Base-by-base conservation (phyloP, 805 yeast genomes). In the Ogataea pini region DNA sequence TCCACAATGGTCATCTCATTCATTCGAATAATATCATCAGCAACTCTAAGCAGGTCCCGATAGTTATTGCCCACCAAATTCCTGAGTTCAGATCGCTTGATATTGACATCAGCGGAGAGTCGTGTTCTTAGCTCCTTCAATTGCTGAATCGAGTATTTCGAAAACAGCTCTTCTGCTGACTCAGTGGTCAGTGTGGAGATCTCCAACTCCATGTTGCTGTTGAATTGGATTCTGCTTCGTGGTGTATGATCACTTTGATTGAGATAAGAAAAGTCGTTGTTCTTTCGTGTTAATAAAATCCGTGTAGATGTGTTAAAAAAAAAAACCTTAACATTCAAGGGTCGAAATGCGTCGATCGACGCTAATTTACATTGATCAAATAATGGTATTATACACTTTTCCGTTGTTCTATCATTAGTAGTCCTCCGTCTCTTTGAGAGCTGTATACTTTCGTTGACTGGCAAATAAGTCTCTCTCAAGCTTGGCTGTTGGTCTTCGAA, bases 401-500 rank as follows among this genome's bases (percentile, higher is more conserved):
- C n/a, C n/a, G n/a, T n/a, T n/a, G n/a, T n/a, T n/a, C n/a, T n/a
- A n/a, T n/a, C n/a, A n/a, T 37, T 7, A 37, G 7, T 14, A 25
- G n/a, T 37, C 41, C 4, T 27, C 31, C 12, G 42, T 3, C 17
- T 36, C 40, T 31, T 42, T 12, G 28, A 33, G 14, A 39, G 43
- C 39, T 27, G n/a, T 16, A 38, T 33, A 33, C 44, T 25, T 49
- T 12, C 51, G 43, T 41, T 62, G 60, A 34, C 61, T 49, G 17
- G 52, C 50, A 46, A 42, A 52, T n/a, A 62, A 38, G 7, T 40
- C 55, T 22, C 55, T 49, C 29, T 57, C 58, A 4, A 63, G 34
- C 4, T 27, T 45, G 6, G 60, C 59, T 2, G 78, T 62, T 0
- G 95, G 89, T 32, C 74, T 67, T 57, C 83, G 73, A 2, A 84